These are phyloP conservation scores for Brachypodium distachyon DNA, from an alignment of 202 grass and related monocot species.

Conservation along the genomic window DNA sequence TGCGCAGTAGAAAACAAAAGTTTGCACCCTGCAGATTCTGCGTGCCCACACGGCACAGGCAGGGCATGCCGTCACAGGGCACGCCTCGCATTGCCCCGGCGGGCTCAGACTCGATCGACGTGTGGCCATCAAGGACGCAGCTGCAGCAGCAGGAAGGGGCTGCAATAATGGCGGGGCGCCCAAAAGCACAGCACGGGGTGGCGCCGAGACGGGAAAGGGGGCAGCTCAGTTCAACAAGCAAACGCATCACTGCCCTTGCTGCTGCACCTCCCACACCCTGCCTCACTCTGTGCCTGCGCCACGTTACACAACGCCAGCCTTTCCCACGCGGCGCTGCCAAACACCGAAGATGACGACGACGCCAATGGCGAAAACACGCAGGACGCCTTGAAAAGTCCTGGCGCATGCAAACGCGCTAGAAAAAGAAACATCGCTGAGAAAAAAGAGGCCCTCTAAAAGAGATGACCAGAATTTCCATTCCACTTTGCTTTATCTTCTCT, in stretches of 20 bases:
- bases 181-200: conserved; percentile 23
- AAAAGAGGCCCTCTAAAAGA: background rate
- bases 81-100: background rate
- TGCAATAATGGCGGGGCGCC: conserved; percentile 27
- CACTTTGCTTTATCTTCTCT: background rate
- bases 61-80: background rate
- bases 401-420: background rate
- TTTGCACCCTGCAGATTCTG: conserved; percentile 8
- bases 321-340: background rate
- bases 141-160: background rate
- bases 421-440: background rate
- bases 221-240: too few relatives aligned
- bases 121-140: too few relatives aligned
- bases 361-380: background rate
- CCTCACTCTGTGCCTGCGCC: too few relatives aligned
- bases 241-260: background rate
- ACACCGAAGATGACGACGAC: background rate
- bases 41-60: background rate
- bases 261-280: background rate
- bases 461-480: background rate
- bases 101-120: background rate
- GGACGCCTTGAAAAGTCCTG: too few relatives aligned
- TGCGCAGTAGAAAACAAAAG: conserved; percentile 39
- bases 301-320: too few relatives aligned
- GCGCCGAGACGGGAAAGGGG: background rate